Percentiles rank a stretch among this genome's conserved stretches.
phyloP scores from a whole-genome alignment of 805 yeast genomes.

The Candida quercuum region DNA sequence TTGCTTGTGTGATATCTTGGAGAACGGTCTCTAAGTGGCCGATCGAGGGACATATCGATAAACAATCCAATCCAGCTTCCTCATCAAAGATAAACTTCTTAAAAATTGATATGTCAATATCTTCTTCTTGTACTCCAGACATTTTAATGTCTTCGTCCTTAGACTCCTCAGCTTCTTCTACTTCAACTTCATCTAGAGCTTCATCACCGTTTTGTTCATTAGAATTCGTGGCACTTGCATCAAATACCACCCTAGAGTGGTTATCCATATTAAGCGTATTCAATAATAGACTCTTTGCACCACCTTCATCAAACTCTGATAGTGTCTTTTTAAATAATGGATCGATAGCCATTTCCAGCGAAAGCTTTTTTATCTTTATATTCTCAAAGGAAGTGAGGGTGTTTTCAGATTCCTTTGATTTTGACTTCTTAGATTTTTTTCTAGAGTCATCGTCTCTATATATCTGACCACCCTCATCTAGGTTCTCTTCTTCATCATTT shows the following conservation, averaged over 20 bases:
- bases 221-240: conserved; percentile 37
- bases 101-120: conserved; percentile 25
- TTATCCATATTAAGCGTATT: conserved; percentile 54
- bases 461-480: conserved; percentile 9
- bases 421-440: conserved; percentile 22
- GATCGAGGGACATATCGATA: conserved; percentile 67
- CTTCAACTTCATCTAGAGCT: conserved; percentile 6
- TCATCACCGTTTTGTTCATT: conserved; percentile 7
- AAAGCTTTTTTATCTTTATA: conserved; percentile 49
- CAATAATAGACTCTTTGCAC: conserved; percentile 63
- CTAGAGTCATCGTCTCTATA: conserved; percentile 18
- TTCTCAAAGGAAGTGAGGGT: conserved; percentile 48
- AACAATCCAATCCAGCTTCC: conserved; percentile 23
- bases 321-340: conserved; percentile 72
- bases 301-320: conserved; percentile 80
- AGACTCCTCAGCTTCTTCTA: conserved; percentile 15
- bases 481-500: conserved; percentile 22
- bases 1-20: conserved; percentile 49
- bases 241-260: conserved; percentile 56
- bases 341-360: conserved; percentile 61
- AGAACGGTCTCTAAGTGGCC: conserved; percentile 53
- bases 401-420: conserved; percentile 30
- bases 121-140: conserved; percentile 17
- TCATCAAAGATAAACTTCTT: conserved; percentile 24
- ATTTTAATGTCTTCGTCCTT: conserved; percentile 17